Conservation (phyloP, 306 rosid genomes). For the Ormosia emarginata region DNA sequence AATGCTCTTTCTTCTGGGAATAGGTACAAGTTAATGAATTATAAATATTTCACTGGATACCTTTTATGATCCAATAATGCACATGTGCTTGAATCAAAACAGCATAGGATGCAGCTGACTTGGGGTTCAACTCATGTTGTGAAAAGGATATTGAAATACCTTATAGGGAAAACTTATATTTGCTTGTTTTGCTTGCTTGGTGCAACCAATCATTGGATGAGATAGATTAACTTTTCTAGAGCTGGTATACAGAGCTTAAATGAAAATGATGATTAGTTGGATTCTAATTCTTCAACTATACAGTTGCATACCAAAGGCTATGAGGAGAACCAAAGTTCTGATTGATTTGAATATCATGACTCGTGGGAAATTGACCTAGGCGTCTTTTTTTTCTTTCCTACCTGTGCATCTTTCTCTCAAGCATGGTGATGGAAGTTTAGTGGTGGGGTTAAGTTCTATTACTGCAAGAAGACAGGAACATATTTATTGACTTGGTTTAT, state of each 20-base stretch:
- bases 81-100: background rate
- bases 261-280: background rate
- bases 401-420: conserved; percentile 7
- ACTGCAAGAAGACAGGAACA: background rate
- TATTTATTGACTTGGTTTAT: background rate
- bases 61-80: background rate
- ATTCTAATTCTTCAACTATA: conserved; percentile 8
- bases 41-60: background rate
- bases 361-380: background rate
- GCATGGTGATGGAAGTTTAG: background rate
- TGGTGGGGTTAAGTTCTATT: background rate
- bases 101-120: background rate
- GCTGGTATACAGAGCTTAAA: background rate
- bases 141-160: background rate
- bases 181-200: background rate
- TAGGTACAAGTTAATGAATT: background rate
- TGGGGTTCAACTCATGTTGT: background rate
- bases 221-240: background rate
- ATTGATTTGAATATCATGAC: background rate
- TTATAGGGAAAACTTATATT: conserved; percentile 4
- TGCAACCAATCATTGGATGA: background rate
- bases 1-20: background rate
- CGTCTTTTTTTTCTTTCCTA: background rate
- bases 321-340: background rate
- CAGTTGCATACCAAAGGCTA: background rate